Evolutionary conservation across 2,329 filamentous ascomycete genomes (phyloP).

Genomic region (Mycogone perniciosa): DNA sequence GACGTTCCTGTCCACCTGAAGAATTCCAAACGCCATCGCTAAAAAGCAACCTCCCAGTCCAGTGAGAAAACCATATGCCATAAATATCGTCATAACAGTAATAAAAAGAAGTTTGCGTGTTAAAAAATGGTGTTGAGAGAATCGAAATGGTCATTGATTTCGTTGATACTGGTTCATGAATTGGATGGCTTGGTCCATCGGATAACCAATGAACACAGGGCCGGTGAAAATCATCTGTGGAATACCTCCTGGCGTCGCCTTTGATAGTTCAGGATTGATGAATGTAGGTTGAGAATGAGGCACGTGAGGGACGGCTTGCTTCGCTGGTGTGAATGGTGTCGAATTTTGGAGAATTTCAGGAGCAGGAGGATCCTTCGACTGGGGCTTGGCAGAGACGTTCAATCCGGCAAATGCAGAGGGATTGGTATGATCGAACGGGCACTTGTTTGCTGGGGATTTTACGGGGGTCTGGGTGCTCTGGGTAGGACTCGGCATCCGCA

Average conservation of each 20-base stretch:
- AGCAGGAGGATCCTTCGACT: slow-evolving; percentile 11
- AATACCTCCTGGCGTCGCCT: slow-evolving; percentile 22
- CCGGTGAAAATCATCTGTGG: slow-evolving; percentile 85
- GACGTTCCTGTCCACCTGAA: background rate
- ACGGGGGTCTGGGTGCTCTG: slow-evolving; percentile 21
- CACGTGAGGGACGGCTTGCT: slow-evolving; percentile 17
- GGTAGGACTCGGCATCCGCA: slow-evolving; percentile 40
- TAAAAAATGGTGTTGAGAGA: slow-evolving; percentile 12
- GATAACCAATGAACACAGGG: slow-evolving; percentile 89
- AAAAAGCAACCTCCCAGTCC: background rate
- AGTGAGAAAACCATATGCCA: background rate
- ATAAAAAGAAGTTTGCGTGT: slow-evolving; percentile 5
- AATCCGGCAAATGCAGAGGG: slow-evolving; percentile 30
- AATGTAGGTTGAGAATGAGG: slow-evolving; percentile 41
- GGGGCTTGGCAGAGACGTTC: slow-evolving; percentile 11
- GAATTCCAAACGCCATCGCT: slow-evolving; percentile 27
- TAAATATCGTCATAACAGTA: background rate
- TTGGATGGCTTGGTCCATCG: slow-evolving; percentile 71
- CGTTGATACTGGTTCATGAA: slow-evolving; percentile 58
- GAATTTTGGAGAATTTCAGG: slow-evolving; percentile 11
- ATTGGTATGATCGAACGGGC: slow-evolving; percentile 52
- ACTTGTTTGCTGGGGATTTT: slow-evolving; percentile 38
- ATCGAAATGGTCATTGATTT: slow-evolving; percentile 16
- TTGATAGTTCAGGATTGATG: slow-evolving; percentile 38
- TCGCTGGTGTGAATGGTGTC: slow-evolving; percentile 17